Evolutionary conservation across 768 basidiomycete species (phyloP), one percentile per base, ranked within the genome.

Genomic region (Suillus cothurnatus): DNA sequence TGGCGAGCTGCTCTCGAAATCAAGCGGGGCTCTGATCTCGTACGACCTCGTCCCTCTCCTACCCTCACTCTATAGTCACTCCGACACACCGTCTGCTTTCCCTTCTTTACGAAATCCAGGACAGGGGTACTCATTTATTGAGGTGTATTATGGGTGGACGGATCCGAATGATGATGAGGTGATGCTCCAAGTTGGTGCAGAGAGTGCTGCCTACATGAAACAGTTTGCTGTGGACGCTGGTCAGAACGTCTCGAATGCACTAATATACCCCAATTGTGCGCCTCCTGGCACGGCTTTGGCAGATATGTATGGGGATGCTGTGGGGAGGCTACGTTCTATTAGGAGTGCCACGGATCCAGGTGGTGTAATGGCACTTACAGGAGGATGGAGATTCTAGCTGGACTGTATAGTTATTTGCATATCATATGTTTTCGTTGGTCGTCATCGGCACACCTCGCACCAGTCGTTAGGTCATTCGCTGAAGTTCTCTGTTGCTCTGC

Each of bases 351-450:
- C 86, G 62, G 90, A 91, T 72, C 89, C 90, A 0, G 61, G 74
- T 11, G 80, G 86, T 70, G 81, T 90, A 47, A 91, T 91, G 88
- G 83, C 81, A 17, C 82, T 89, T 17, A 81, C 88, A 19, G 90
- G 89, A 5, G 89, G 88, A 8, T 89, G 83, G 74, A 90, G 87
- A 74, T 75, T 86, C 50, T 52, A 19, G 17, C 28, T 31, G 50
- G 6, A 34, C 32, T 34, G 32, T 34, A n/a, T n/a, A n/a, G n/a
- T n/a, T n/a, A n/a, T n/a, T n/a, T n/a, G n/a, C n/a, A n/a, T n/a
- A n/a, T n/a, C n/a, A n/a, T n/a, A n/a, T n/a, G n/a, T n/a, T n/a
- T n/a, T n/a, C n/a, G n/a, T n/a, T n/a, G n/a, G n/a, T n/a, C n/a
- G n/a, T n/a, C n/a, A n/a, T n/a, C n/a, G n/a, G n/a, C n/a, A n/a